Percentiles rank a stretch among this genome's conserved stretches.
Evolutionary conservation across 306 rosid genomes (phyloP).

Genomic region (Rosa lucieae): DNA sequence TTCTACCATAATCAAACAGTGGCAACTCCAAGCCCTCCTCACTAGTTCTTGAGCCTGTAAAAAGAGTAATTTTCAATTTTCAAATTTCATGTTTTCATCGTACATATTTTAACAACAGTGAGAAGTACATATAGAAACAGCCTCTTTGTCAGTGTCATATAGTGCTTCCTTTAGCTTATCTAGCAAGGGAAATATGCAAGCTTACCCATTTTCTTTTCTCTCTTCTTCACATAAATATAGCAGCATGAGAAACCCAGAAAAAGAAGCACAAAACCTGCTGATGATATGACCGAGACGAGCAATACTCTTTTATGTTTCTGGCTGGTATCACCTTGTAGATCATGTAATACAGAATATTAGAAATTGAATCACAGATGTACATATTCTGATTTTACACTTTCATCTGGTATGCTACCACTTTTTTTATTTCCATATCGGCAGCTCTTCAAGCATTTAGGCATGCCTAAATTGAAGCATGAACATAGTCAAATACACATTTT

Average conservation of each 20-base stretch:
- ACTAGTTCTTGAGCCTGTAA: conserved; percentile 15
- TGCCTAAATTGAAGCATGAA: not conserved
- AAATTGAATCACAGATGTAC: not conserved
- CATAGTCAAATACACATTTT: not conserved
- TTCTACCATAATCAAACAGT: conserved; percentile 39
- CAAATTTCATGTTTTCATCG: not conserved
- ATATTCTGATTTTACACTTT: not conserved
- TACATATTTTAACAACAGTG: not conserved
- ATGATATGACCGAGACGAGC: conserved; percentile 3
- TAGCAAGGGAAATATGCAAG: not conserved
- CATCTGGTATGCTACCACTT: not conserved
- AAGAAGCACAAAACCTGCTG: not conserved
- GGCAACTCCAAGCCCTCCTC: conserved; percentile 44
- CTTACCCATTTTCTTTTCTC: conserved; percentile 27
- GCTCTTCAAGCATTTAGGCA: not conserved
- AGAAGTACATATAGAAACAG: not conserved
- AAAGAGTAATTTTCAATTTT: not conserved
- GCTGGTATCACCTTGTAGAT: not conserved
- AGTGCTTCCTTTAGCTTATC: not conserved
- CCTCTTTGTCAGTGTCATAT: not conserved
- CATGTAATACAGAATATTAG: not conserved
- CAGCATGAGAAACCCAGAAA: not conserved
- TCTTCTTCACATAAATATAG: not conserved
- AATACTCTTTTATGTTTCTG: not conserved
- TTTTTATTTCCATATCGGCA: not conserved